Base-by-base conservation (phyloP, 2,329 filamentous ascomycete species). In the Monascus ruber region DNA sequence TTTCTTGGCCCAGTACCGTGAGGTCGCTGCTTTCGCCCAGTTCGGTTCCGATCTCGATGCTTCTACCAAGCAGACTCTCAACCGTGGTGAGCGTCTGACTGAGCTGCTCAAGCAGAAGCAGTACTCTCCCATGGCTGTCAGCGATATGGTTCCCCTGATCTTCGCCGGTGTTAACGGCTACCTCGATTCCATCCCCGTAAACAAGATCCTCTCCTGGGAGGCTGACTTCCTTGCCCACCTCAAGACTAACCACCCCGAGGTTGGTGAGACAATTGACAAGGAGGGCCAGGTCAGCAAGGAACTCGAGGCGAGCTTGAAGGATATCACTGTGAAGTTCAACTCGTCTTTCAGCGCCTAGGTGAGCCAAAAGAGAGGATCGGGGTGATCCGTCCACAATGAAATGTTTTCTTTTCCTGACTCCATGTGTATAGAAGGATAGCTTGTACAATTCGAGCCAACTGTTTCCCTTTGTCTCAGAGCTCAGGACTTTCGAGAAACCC, bases 1-100 rank as follows among this genome's bases (percentile, higher is more conserved):
- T 59, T 98, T 96, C 87, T 85, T 98, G 84, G 91, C 91, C 61
- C 91, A 98, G 77, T 98, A 98, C 81, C 91, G 91, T 91, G 91
- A 98, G 73, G 91, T 98, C 50, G 91, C 91, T 62, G 91, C 91
- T 58, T 98, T 98, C 73, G 89, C 91, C 59, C 91, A 98, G 75
- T 98, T 98, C 80, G 91, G 91, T 83, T 98, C 91, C 65, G 91
- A 98, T 78, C 77, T 98, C 56, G 91, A 98, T 74, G 91, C 91
- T 58, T 80, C 91, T 56, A 98, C 91, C 71, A 96, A 95, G 83
- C 91, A 96, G 77, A 96, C 89, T 48, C 82, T 98, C 55, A 81
- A 66, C 76, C 88, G 91, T 83, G 91, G 91, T 85, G 89, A 96
- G 77, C 88, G 91, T 77, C 81, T 87, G 65, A 95, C 89, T 57